These are phyloP conservation scores for Bipolaris bicolor DNA, from an alignment of 2,329 filamentous ascomycete genomes.

Conservation along the genomic window DNA sequence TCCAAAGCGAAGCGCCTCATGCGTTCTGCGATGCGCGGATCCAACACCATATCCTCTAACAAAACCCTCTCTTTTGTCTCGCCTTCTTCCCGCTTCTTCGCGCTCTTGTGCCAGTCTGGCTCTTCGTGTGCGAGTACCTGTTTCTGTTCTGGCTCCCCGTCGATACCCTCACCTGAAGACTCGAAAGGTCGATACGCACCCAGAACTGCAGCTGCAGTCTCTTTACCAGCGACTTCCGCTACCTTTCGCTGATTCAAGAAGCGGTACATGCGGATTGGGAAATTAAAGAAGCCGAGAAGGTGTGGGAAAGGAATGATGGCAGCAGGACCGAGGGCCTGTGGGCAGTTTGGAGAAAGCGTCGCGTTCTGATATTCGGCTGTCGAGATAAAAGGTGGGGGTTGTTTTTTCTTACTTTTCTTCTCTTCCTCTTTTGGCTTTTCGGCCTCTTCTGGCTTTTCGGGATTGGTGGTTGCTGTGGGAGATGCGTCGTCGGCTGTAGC, in stretches of 20 bases:
- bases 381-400: constrained; percentile 74
- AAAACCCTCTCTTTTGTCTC: constrained; percentile 68
- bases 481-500: constrained; percentile 44
- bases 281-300: constrained; percentile 90
- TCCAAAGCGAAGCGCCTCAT: constrained; percentile 81
- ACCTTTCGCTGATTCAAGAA: constrained; percentile 84
- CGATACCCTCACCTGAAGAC: constrained; percentile 35
- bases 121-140: constrained; percentile 73
- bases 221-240: constrained; percentile 86
- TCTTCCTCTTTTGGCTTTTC: constrained; percentile 47
- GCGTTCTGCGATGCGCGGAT: constrained; percentile 73
- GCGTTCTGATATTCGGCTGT: constrained; percentile 73
- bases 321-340: constrained; percentile 74
- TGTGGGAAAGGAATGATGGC: constrained; percentile 81
- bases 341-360: constrained; percentile 68
- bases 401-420: constrained; percentile 59
- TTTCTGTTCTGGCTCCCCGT: constrained; percentile 65
- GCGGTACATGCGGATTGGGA: constrained; percentile 81
- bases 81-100: constrained; percentile 62
- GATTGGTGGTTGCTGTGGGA: constrained; percentile 35
- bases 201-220: constrained; percentile 85
- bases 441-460: constrained; percentile 33
- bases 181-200: constrained; percentile 58
- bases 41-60: constrained; percentile 75
- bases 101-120: constrained; percentile 81